Conservation (phyloP, 495 filamentous ascomycete genomes). For the Cryomyces minteri region DNA sequence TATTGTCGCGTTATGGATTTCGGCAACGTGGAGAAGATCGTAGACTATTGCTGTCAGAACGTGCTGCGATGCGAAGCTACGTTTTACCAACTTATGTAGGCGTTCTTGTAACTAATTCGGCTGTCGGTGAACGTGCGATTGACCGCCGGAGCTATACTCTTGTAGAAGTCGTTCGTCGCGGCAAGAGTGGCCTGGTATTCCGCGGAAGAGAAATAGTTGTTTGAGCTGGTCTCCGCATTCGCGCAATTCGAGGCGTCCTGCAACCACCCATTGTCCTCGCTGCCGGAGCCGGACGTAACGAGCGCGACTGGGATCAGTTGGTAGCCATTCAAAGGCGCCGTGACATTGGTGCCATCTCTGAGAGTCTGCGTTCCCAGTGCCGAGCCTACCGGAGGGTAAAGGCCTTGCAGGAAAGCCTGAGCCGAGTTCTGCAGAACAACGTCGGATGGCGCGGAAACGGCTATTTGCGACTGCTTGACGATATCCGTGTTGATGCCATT, state of each 20-base stretch:
- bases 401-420: conserved; percentile 35
- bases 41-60: conserved; percentile 26
- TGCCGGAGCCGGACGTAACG: conserved; percentile 24
- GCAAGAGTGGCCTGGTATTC: conserved; percentile 34
- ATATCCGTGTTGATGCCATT: conserved; percentile 34
- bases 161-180: conserved; percentile 46
- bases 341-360: conserved; percentile 30
- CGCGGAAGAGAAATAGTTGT: conserved; percentile 47
- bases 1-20: conserved; percentile 50
- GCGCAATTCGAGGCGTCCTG: conserved; percentile 38
- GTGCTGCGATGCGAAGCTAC: not conserved
- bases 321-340: conserved; percentile 39
- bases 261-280: conserved; percentile 38
- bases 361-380: conserved; percentile 23
- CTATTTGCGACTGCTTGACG: conserved; percentile 40
- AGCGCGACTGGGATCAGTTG: conserved; percentile 37
- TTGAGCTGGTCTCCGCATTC: conserved; percentile 45
- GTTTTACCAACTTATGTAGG: conserved; percentile 35
- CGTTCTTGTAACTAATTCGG: conserved; percentile 47
- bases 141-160: conserved; percentile 39
- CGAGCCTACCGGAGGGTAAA: conserved; percentile 39
- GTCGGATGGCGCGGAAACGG: conserved; percentile 26
- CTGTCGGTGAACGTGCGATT: conserved; percentile 33
- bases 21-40: conserved; percentile 58
- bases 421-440: conserved; percentile 21